Percentiles rank a stretch among this genome's conserved stretches.
These are phyloP conservation scores for Primulina tabacum DNA, from an alignment of 257 asterid genomes.

Conservation along the genomic window DNA sequence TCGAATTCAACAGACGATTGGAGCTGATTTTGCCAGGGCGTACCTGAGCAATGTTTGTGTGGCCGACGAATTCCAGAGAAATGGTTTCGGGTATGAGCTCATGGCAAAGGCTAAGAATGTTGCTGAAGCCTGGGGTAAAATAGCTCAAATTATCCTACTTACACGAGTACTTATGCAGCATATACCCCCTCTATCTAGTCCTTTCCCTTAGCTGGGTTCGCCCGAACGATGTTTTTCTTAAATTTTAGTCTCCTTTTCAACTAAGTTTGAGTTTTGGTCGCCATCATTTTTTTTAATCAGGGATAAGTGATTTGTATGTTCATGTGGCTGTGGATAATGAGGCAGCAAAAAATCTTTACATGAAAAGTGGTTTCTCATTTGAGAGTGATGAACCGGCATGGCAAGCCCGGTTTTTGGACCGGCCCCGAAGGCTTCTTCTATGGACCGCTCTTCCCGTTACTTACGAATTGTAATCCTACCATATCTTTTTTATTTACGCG, in stretches of 20 bases:
- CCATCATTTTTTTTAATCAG: slow-evolving; percentile 35
- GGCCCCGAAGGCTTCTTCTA: slow-evolving; percentile 80
- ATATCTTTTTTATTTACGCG: too few relatives aligned
- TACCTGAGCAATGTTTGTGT: slow-evolving; percentile 87
- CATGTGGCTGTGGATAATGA: slow-evolving; percentile 88
- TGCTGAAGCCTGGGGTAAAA: slow-evolving; percentile 81
- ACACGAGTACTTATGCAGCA: neutral
- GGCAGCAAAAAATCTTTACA: slow-evolving; percentile 75
- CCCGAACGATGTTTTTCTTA: too few relatives aligned
- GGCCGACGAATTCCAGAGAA: slow-evolving; percentile 77
- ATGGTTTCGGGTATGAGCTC: slow-evolving; percentile 75
- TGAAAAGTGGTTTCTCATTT: slow-evolving; percentile 69
- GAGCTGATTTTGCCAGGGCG: slow-evolving; percentile 89
- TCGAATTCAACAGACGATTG: slow-evolving; percentile 62
- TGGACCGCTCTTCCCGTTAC: slow-evolving; percentile 70
- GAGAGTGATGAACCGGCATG: slow-evolving; percentile 95
- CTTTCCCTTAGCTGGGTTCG: too few relatives aligned
- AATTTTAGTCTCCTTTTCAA: neutral
- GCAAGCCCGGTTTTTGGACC: slow-evolving; percentile 90
- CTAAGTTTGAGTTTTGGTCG: neutral
- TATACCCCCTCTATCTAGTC: too few relatives aligned
- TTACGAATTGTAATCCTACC: slow-evolving; percentile 37
- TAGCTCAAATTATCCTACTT: neutral
- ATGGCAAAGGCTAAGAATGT: slow-evolving; percentile 60
- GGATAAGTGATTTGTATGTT: slow-evolving; percentile 87